These are phyloP conservation scores for Cotoneaster glaucophyllus DNA, from an alignment of 306 rosid genomes.

Conservation along the genomic window DNA sequence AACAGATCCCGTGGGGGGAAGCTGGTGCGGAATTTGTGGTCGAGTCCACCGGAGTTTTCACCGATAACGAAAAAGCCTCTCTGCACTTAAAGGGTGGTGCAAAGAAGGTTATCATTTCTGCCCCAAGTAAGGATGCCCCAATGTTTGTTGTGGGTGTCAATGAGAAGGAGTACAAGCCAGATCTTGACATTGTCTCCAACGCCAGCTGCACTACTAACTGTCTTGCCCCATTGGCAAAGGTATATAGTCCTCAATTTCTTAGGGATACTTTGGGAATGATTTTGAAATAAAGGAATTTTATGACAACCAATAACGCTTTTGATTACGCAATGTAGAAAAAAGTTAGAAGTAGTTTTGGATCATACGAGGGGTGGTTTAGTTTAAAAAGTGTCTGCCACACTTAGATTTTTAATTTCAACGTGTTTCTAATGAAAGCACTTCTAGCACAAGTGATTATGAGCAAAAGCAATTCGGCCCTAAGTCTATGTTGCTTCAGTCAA, in stretches of 20 bases:
- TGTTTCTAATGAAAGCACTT: no score
- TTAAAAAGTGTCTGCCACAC: no score
- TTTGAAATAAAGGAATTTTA: no score
- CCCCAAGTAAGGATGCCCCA: slow-evolving; percentile 89
- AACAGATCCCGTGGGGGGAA: slow-evolving; percentile 54
- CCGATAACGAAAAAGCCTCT: neutral
- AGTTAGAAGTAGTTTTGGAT: no score
- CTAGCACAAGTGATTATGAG: no score
- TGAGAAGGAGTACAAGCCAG: slow-evolving; percentile 82
- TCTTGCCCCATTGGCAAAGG: slow-evolving; percentile 96
- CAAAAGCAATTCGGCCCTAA: no score
- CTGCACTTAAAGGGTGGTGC: slow-evolving; percentile 64
- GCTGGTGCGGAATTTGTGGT: slow-evolving; percentile 51
- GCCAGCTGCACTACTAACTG: slow-evolving; percentile 97
- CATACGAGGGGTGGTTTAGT: no score
- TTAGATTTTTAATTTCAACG: no score
- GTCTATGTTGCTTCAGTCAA: no score
- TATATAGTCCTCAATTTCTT: neutral
- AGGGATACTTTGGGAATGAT: no score
- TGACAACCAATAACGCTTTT: no score
- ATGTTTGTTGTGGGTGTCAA: slow-evolving; percentile 96
- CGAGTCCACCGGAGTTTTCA: slow-evolving; percentile 25
- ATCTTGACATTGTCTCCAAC: slow-evolving; percentile 70
- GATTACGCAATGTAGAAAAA: no score
- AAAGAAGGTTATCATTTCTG: slow-evolving; percentile 89